Evolutionary conservation across 176 grass and related monocot species (phyloP).

Genomic region (Aegilops sharonensis): DNA sequence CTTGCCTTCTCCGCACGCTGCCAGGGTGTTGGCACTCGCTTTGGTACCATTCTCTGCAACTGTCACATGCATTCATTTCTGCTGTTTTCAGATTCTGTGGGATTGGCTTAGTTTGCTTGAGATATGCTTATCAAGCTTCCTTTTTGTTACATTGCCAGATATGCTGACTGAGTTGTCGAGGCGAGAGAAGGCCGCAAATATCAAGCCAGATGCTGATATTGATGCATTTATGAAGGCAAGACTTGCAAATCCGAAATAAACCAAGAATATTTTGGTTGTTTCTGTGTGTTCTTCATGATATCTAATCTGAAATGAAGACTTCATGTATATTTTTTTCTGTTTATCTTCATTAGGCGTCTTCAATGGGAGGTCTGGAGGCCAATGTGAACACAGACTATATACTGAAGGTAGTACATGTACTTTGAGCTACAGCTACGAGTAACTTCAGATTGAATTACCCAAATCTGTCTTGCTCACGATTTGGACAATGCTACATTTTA

Average conservation of each 20-base stretch:
- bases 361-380: slow-evolving; percentile 57
- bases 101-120: background rate
- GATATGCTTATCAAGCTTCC: background rate
- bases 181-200: slow-evolving; percentile 87
- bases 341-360: slow-evolving; percentile 52
- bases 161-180: slow-evolving; percentile 81
- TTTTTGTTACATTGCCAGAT: slow-evolving; percentile 41
- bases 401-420: slow-evolving; percentile 71
- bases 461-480: slow-evolving; percentile 6
- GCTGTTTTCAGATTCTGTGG: background rate
- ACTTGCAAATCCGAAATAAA: background rate
- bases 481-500: background rate
- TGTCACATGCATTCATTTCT: background rate
- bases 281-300: background rate
- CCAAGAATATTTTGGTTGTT: background rate
- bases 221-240: slow-evolving; percentile 96
- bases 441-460: background rate
- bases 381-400: slow-evolving; percentile 82
- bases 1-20: slow-evolving; percentile 86
- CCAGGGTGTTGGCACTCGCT: slow-evolving; percentile 82
- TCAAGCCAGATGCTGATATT: slow-evolving; percentile 87
- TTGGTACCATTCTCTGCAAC: slow-evolving; percentile 44
- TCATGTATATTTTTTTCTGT: background rate
- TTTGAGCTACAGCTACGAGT: background rate
- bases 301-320: background rate